Conservation (phyloP, 495 filamentous ascomycete genomes). For the Apodospora peruviana region DNA sequence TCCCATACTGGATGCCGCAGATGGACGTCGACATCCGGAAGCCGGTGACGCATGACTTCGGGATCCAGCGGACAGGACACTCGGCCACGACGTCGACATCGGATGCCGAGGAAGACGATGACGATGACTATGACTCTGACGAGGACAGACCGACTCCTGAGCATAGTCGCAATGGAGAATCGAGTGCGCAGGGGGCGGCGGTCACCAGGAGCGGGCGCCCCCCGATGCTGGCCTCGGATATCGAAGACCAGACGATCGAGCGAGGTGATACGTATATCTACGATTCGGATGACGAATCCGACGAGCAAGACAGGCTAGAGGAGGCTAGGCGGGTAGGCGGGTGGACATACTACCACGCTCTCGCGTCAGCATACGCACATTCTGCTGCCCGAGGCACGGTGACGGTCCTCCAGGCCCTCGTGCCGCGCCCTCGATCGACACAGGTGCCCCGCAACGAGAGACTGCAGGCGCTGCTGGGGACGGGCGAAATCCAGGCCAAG, state of each 20-base stretch:
- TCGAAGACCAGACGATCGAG: constrained; percentile 41
- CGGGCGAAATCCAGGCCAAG: constrained; percentile 50
- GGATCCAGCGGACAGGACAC: constrained; percentile 73
- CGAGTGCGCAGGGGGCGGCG: constrained; percentile 23
- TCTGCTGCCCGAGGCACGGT: constrained; percentile 32
- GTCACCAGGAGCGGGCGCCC: constrained; percentile 36
- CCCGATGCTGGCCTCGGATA: constrained; percentile 31
- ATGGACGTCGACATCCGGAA: constrained; percentile 99
- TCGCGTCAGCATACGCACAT: constrained; percentile 31
- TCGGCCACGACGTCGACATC: constrained; percentile 71
- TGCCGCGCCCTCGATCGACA: constrained; percentile 58
- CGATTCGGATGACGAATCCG: constrained; percentile 83
- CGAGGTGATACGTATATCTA: constrained; percentile 78
- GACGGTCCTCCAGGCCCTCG: constrained; percentile 42
- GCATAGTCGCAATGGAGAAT: constrained; percentile 23
- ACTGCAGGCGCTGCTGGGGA: constrained; percentile 39
- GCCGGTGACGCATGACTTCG: constrained; percentile 75
- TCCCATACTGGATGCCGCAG: constrained; percentile 97
- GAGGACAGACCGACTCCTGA: constrained; percentile 35
- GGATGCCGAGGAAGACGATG: constrained; percentile 62
- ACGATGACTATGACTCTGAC: constrained; percentile 53
- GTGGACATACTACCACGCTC: constrained; percentile 58
- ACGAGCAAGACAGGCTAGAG: constrained; percentile 60
- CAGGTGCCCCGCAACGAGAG: constrained; percentile 49
- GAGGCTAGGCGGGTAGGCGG: constrained; percentile 69